Percentiles rank a stretch among this genome's conserved stretches.
Conservation (phyloP, 2,329 filamentous ascomycete genomes). For the Xylariaceae sp. region DNA sequence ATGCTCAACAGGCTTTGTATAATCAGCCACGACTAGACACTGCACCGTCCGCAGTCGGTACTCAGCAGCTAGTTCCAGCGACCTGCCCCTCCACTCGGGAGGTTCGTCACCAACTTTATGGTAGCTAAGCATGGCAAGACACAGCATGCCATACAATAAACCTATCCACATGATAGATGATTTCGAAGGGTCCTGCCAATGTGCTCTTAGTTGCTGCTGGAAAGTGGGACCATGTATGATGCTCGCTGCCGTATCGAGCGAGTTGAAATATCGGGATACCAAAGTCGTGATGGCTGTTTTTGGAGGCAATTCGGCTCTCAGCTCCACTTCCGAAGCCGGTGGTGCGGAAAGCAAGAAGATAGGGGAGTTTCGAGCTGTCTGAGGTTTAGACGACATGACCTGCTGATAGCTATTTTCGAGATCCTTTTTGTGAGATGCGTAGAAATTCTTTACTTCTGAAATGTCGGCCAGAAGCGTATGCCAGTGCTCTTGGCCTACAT, state of each 20-base stretch:
- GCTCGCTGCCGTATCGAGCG: slow-evolving; percentile 66
- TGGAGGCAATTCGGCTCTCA: slow-evolving; percentile 75
- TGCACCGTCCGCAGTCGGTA: slow-evolving; percentile 74
- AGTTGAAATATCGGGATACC: slow-evolving; percentile 88
- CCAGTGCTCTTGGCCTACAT: slow-evolving; percentile 83
- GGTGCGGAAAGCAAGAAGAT: slow-evolving; percentile 76
- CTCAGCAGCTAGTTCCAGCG: slow-evolving; percentile 57
- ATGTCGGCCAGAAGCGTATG: slow-evolving; percentile 78
- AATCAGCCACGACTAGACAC: slow-evolving; percentile 72
- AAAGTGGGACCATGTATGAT: slow-evolving; percentile 85
- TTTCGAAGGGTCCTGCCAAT: slow-evolving; percentile 71
- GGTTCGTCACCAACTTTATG: slow-evolving; percentile 78
- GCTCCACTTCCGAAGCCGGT: slow-evolving; percentile 69
- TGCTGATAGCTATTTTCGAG: slow-evolving; percentile 77
- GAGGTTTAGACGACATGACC: slow-evolving; percentile 66
- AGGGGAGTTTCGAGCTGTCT: slow-evolving; percentile 60
- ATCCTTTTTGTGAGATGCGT: slow-evolving; percentile 81
- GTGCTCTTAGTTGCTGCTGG: slow-evolving; percentile 63
- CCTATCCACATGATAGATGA: slow-evolving; percentile 77
- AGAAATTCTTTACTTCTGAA: slow-evolving; percentile 90
- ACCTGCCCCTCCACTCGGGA: slow-evolving; percentile 69
- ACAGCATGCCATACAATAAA: slow-evolving; percentile 72
- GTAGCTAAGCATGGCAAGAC: slow-evolving; percentile 75
- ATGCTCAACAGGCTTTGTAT: slow-evolving; percentile 70
- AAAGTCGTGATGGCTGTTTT: slow-evolving; percentile 82